Evolutionary conservation across 1,284 basidiomycete species (phyloP), one percentile per base, ranked within the genome.

Genomic region (Apiotrichum laibachii): DNA sequence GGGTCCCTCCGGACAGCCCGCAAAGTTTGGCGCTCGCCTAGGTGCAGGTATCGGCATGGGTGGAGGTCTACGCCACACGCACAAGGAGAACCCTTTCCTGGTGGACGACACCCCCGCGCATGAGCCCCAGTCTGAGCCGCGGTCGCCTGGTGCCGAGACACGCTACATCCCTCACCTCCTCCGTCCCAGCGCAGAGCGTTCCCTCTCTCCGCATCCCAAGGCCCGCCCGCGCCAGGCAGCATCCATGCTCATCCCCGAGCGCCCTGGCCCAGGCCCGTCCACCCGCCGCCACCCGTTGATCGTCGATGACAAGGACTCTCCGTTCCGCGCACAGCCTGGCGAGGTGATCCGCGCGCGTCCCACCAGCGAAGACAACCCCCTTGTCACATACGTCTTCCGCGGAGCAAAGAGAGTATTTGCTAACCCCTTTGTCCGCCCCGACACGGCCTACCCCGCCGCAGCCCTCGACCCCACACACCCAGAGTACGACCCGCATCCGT

Each of bases 351-450:
- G 53, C 4, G 45, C 62, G 5, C 43, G 40, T 15, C 58, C 60
- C 0, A 50, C 46, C 16, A 55, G 56, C 53, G 67, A 70, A 47
- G 61, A 64, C 50, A 55, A 60, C 34, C 65, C 67, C 3, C 69
- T 70, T 1, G 71, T 77, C 12, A 74, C 73, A 5, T 77, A 77
- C 45, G 72, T 77, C 15, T 77, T 77, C 63, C 64, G 75, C 47
- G 75, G 75, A 13, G 61, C 73, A 11, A 77, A 77, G 50, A 72
- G 72, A 51, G 65, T 72, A 1, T 77, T 73, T 56, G 70, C 71
- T 46, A 77, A 77, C 60, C 75, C 75, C 16, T 70, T 75, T 56
- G 59, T 67, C 13, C 62, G 57, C 2, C 63, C 67, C 15, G 22
- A 49, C 18, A 50, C 63, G 12, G 60, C 62, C 7, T 69, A 72